Evolutionary conservation across 169 alveolate genomes (phyloP).

Genomic region (Cryptosporidium sp.): DNA sequence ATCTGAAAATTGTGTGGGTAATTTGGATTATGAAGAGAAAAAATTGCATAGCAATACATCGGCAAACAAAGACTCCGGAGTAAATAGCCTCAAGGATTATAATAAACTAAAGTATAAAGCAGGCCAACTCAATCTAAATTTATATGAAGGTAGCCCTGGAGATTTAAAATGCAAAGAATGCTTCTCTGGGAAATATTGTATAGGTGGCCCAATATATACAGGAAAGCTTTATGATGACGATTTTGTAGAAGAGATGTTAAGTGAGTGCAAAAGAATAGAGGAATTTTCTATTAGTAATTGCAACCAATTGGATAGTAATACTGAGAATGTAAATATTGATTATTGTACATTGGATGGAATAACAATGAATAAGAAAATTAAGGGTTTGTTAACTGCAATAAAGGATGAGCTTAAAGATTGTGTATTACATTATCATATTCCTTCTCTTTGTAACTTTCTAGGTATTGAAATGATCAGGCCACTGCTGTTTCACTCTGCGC

Average conservation of each 20-base stretch:
- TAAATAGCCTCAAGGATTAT: not conserved
- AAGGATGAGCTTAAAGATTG: constrained; percentile 80
- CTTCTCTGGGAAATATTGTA: constrained; percentile 58
- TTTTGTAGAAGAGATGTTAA: constrained; percentile 65
- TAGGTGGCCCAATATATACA: constrained; percentile 84
- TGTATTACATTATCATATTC: constrained; percentile 82
- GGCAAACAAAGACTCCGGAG: not conserved
- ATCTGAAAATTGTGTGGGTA: constrained; percentile 9
- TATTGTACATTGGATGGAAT: constrained; percentile 4
- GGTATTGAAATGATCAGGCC: constrained; percentile 81
- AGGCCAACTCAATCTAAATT: constrained; percentile 19
- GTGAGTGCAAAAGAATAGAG: constrained; percentile 72
- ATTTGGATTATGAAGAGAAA: not conserved
- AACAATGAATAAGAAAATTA: constrained; percentile 48
- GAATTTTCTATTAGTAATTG: not conserved
- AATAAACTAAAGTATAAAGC: constrained; percentile 23
- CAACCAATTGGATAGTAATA: not conserved
- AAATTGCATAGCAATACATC: constrained; percentile 2
- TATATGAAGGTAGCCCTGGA: not conserved
- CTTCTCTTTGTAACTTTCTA: constrained; percentile 79
- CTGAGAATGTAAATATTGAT: not conserved
- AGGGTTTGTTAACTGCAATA: constrained; percentile 59
- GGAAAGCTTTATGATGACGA: constrained; percentile 83
- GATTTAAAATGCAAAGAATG: constrained; percentile 47
- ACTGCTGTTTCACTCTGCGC: constrained; percentile 79